These are phyloP conservation scores for Penicillium atrosanguineum DNA, from an alignment of 495 filamentous ascomycete species.

Conservation along the genomic window DNA sequence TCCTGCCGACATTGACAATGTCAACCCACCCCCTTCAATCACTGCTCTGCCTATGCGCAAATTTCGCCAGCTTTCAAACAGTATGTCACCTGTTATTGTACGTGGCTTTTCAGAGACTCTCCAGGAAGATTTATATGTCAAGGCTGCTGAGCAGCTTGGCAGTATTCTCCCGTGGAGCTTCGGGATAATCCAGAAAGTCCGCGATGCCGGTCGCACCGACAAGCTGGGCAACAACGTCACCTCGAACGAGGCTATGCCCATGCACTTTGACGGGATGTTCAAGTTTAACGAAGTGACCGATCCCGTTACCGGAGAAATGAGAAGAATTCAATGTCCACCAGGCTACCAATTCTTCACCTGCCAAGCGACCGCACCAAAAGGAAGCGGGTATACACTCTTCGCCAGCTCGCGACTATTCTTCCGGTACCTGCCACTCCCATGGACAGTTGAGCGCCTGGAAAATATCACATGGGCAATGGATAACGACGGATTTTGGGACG, in stretches of 20 bases:
- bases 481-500: conserved; percentile 39
- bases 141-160: conserved; percentile 46
- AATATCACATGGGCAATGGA: conserved; percentile 41
- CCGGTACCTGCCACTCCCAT: conserved; percentile 42
- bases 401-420: conserved; percentile 49
- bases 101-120: conserved; percentile 50
- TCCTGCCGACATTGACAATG: conserved; percentile 20
- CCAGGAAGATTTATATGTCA: conserved; percentile 41
- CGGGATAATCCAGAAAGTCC: conserved; percentile 48
- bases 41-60: conserved; percentile 42
- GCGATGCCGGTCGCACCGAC: conserved; percentile 36
- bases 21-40: conserved; percentile 30
- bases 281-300: conserved; percentile 41
- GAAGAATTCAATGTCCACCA: conserved; percentile 23
- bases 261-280: conserved; percentile 57
- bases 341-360: conserved; percentile 55
- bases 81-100: conserved; percentile 51
- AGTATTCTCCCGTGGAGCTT: conserved; percentile 46
- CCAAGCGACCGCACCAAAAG: conserved; percentile 43
- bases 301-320: conserved; percentile 24
- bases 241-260: conserved; percentile 53
- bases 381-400: conserved; percentile 52
- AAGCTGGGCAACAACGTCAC: conserved; percentile 45
- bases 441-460: conserved; percentile 37
- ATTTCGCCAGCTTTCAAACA: conserved; percentile 45